Base-by-base conservation (phyloP, 208 protist species). In the Trypanosoma conorhini region DNA sequence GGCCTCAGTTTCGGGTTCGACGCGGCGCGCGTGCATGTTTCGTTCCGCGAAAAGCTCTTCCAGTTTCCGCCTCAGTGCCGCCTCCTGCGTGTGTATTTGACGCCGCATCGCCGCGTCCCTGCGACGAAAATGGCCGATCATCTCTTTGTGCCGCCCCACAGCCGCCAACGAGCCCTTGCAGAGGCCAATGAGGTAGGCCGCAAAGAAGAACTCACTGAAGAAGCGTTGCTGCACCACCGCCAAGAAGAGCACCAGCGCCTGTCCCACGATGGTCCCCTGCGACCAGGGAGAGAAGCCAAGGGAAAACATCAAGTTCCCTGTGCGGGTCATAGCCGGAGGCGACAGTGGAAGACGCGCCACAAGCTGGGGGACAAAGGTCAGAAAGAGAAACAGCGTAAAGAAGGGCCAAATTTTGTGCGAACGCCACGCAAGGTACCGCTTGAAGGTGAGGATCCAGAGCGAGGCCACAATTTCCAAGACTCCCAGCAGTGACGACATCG, bases 171-270 rank as follows among this genome's bases (percentile, higher is more conserved):
- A 70, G 21, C 40, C 61, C n/a, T n/a, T 55, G 51, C 57, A 72
- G 3, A 71, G 15, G 26, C 58, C 69, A 42, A 76, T 61, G 10
- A 80, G 62, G 33, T 72, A 70, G 17, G 64, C 28, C 9, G 75
- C 70, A 56, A 76, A 80, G 63, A 52, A 58, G 42, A 80, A 80
- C 31, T 80, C 75, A 57, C 66, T 76, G 59, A 76, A 80, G 21
- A 80, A 35, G 17, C 69, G 61, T 22, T 69, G 28, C 70, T 80
- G 62, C 22, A 80, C 24, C 5, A 80, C 40, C 5, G 70, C 75
- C 33, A 24, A 62, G 42, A 67, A 76, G 0, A 80, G 26, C 0
- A 72, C 56, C 8, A 76, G 35, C 31, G 59, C 46, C 46, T 72
- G 66, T 48, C 70, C 50, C 0, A 69, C 7, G 22, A 44, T 26